These are phyloP conservation scores for Diaporthe sp. DNA, from an alignment of 2,329 filamentous ascomycete genomes.

Conservation along the genomic window DNA sequence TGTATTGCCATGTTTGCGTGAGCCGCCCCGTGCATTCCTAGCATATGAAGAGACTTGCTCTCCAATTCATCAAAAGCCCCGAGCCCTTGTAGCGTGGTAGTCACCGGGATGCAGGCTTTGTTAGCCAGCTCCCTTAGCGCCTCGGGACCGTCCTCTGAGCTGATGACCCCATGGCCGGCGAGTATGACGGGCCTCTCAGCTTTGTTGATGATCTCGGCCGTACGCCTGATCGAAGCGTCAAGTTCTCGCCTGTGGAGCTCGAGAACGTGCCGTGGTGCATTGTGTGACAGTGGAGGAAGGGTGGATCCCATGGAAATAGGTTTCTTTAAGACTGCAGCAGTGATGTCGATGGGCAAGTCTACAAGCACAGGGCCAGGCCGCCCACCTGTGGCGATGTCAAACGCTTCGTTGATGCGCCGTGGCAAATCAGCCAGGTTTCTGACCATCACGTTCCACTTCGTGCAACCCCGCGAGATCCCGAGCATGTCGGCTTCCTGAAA, in stretches of 20 bases:
- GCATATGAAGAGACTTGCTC: slow-evolving; percentile 95
- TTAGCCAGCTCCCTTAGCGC: slow-evolving; percentile 89
- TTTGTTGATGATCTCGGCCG: slow-evolving; percentile 85
- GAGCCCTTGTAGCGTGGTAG: slow-evolving; percentile 95
- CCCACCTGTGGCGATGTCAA: slow-evolving; percentile 95
- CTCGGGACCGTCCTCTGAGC: slow-evolving; percentile 82
- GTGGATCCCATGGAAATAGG: slow-evolving; percentile 83
- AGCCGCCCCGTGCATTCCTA: slow-evolving; percentile 97
- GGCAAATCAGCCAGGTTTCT: slow-evolving; percentile 95
- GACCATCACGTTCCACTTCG: slow-evolving; percentile 99
- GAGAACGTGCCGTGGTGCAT: slow-evolving; percentile 84
- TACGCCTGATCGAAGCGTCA: slow-evolving; percentile 77
- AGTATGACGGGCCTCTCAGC: slow-evolving; percentile 97
- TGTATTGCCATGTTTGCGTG: slow-evolving; percentile 99
- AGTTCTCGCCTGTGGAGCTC: slow-evolving; percentile 81
- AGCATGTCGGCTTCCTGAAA: slow-evolving; percentile 98
- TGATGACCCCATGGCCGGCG: slow-evolving; percentile 89
- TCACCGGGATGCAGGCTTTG: slow-evolving; percentile 92
- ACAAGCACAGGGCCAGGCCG: slow-evolving; percentile 95
- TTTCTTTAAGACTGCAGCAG: slow-evolving; percentile 82
- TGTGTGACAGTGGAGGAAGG: slow-evolving; percentile 85
- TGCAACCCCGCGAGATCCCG: slow-evolving; percentile 93
- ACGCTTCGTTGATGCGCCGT: slow-evolving; percentile 94
- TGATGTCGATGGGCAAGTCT: slow-evolving; percentile 96
- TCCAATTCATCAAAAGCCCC: slow-evolving; percentile 94